Conservation (phyloP, 2,329 filamentous ascomycete genomes). For the Chaetomium strumarium region DNA sequence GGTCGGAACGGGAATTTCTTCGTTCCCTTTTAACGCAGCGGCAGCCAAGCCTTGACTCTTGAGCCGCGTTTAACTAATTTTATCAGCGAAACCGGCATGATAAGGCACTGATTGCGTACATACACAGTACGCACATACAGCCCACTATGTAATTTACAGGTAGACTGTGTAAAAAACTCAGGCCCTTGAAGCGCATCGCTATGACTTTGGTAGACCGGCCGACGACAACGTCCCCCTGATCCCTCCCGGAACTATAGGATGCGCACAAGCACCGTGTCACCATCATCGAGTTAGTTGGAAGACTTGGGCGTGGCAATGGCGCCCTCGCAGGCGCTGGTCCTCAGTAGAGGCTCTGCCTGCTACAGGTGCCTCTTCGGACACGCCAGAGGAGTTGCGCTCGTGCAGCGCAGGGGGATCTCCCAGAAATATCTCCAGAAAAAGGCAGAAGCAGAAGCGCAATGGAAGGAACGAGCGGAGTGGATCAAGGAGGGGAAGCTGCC, state of each 20-base stretch:
- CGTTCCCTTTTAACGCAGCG: not conserved
- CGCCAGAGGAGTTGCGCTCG: not conserved
- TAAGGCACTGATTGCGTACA: no score
- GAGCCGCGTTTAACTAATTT: no score
- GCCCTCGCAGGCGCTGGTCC: slow-evolving; percentile 14
- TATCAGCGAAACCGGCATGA: no score
- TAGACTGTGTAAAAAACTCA: no score
- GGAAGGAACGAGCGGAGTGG: slow-evolving; percentile 41
- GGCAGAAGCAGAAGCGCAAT: slow-evolving; percentile 37
- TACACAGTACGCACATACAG: no score
- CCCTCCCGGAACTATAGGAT: not conserved
- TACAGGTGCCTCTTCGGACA: slow-evolving; percentile 13
- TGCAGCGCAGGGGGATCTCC: slow-evolving; percentile 10
- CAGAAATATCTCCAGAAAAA: slow-evolving; percentile 40
- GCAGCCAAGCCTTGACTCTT: not conserved
- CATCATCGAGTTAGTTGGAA: not conserved
- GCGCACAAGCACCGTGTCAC: not conserved
- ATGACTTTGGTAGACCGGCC: no score
- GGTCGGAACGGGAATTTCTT: slow-evolving; percentile 12
- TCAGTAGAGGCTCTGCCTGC: slow-evolving; percentile 16
- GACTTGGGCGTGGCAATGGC: slow-evolving; percentile 13
- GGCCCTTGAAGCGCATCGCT: not conserved
- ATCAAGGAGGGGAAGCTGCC: slow-evolving; percentile 46
- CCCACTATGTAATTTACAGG: no score
- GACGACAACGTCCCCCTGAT: not conserved